These are phyloP conservation scores for Ascochyta koolunga DNA, from an alignment of 2,329 filamentous ascomycete genomes.

Conservation along the genomic window DNA sequence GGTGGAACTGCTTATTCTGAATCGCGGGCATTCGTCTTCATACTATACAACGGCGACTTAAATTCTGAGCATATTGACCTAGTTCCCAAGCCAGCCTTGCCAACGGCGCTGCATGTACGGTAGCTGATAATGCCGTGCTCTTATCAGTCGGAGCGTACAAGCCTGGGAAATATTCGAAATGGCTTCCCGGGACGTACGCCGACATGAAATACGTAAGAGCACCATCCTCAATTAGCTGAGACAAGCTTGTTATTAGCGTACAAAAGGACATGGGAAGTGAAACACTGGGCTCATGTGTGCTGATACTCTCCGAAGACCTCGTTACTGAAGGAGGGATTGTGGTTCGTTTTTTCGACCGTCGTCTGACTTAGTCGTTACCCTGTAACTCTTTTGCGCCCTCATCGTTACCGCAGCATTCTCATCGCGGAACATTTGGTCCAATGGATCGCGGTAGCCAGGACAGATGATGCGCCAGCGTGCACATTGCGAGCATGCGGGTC, in stretches of 20 bases:
- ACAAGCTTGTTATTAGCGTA: not conserved
- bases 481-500: slow-evolving; percentile 21
- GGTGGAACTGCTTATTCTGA: slow-evolving; percentile 4
- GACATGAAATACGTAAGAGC: slow-evolving; percentile 22
- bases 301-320: not conserved
- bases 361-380: not conserved
- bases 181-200: slow-evolving; percentile 25
- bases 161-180: slow-evolving; percentile 23
- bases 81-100: slow-evolving; percentile 19
- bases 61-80: slow-evolving; percentile 7
- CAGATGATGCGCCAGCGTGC: slow-evolving; percentile 18
- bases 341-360: no score
- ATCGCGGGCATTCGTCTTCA: slow-evolving; percentile 3
- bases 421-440: slow-evolving; percentile 22
- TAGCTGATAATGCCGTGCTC: slow-evolving; percentile 1
- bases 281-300: no score
- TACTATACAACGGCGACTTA: slow-evolving; percentile 2
- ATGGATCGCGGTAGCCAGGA: slow-evolving; percentile 22
- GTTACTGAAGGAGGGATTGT: not conserved
- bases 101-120: slow-evolving; percentile 17
- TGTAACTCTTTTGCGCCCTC: slow-evolving; percentile 18
- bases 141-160: not conserved
- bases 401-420: slow-evolving; percentile 18
- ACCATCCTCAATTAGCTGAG: slow-evolving; percentile 7
- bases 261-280: not conserved